Evolutionary conservation across 176 grass and related monocot genomes (phyloP).

Genomic region (Oryza glaberrima): DNA sequence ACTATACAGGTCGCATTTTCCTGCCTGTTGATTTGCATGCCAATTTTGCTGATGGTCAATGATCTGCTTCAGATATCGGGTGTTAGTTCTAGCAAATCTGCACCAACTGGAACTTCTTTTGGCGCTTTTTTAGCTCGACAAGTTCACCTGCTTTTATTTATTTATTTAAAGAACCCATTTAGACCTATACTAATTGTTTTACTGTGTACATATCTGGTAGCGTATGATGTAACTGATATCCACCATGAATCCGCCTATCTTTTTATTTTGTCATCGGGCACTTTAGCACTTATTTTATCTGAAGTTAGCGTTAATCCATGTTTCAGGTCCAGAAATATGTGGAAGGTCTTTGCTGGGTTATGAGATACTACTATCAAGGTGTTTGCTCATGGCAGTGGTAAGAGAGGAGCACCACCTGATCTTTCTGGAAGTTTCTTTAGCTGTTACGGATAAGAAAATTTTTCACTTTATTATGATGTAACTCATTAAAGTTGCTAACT

Average conservation of each 20-base stretch:
- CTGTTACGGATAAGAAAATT: not conserved
- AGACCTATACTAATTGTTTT: not conserved
- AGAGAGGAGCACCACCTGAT: conserved; percentile 47
- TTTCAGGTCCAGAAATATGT: conserved; percentile 95
- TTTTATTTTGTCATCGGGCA: conserved; percentile 3
- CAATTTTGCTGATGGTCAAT: not conserved
- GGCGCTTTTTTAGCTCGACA: not conserved
- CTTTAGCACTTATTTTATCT: conserved; percentile 23
- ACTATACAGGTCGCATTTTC: not conserved
- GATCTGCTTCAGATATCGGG: conserved; percentile 28
- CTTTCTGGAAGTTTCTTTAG: conserved; percentile 20
- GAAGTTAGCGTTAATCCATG: conserved; percentile 35
- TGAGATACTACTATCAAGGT: conserved; percentile 99
- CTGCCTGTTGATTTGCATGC: conserved; percentile 8
- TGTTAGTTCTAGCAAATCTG: not conserved
- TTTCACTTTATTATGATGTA: not conserved
- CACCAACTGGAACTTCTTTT: not conserved
- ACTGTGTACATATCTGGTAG: conserved; percentile 8
- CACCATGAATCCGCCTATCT: not conserved
- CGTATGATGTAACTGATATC: not conserved
- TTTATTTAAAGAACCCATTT: not conserved
- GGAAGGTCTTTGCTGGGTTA: conserved; percentile 99
- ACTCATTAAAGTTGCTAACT: conserved; percentile 23
- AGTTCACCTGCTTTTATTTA: not conserved
- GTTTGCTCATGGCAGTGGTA: conserved; percentile 99